Evolutionary conservation across 495 filamentous ascomycete species (phyloP), one percentile per base, ranked within the genome.

Genomic region (Neurospora sp.): DNA sequence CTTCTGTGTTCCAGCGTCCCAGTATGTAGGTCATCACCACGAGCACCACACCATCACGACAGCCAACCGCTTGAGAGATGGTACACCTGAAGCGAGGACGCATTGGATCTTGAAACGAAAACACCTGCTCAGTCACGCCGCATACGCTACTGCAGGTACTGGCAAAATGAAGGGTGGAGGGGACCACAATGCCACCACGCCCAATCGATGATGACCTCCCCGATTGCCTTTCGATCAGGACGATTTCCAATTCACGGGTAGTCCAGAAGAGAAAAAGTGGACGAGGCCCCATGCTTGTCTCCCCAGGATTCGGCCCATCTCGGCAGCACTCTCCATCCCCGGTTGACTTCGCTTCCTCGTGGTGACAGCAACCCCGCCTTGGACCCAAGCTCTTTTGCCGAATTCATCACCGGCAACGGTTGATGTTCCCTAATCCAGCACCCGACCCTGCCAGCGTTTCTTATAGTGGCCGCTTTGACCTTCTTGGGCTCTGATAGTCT

Each of bases 71-170:
- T 16, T 18, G 27, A 35, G 27, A 38, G n/a, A 59, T 35, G 16
- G 38, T 68, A 22, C 44, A 69, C 35, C 42, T 16, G n/a, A 42
- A 40, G 40, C 42, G 38, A 61, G 44, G 61, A 20, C 35, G 72
- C 14, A 46, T 72, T 20, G 41, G 37, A 70, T 73, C 73, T 76
- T 73, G 72, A 76, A 76, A 73, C 20, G 8, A 38, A 69, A 40
- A 69, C 31, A 59, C 44, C 31, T 40, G 73, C 75, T 70, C 75
- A 74, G 75, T 73, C 75, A 76, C 75, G 38, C 16, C 40, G 35
- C 70, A 59, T 41, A 74, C 48, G 75, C 75, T 76, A 76, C 70
- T 71, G 75, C 75, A 76, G 75, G 75, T 71, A 35, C 53, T 8
- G 27, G 14, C 53, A 66, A 6, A 4, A 66, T 66, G 14, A 37